A percentile compares a stretch with the other conserved stretches of the same genome.
Evolutionary conservation across 495 filamentous ascomycete genomes (phyloP).

Genomic region (Hyaloscypha bicolor): DNA sequence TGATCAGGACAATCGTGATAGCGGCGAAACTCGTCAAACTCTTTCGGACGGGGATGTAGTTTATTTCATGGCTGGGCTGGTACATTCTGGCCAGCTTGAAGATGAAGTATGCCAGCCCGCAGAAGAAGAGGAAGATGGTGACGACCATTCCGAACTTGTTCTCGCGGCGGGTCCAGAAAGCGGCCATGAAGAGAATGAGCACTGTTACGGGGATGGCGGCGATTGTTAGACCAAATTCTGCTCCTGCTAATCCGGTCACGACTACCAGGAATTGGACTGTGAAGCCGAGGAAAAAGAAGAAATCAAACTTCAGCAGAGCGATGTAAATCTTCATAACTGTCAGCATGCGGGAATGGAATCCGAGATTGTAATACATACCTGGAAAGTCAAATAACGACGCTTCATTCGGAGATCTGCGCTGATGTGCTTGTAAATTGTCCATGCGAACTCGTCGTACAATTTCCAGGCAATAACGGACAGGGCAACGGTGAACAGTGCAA

Average conservation of each 20-base stretch:
- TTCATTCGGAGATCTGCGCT: conserved; percentile 97
- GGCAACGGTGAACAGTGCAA: conserved; percentile 70
- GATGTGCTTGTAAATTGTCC: conserved; percentile 99
- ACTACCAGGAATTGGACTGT: conserved; percentile 97
- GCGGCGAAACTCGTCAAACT: conserved; percentile 91
- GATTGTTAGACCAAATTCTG: conserved; percentile 84
- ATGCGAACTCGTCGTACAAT: conserved; percentile 97
- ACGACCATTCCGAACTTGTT: conserved; percentile 72
- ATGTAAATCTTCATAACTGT: conserved; percentile 83
- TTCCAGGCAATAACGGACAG: conserved; percentile 85
- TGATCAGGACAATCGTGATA: conserved; percentile 84
- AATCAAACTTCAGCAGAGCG: conserved; percentile 96
- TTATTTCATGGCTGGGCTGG: conserved; percentile 47
- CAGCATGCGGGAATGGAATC: conserved; percentile 26
- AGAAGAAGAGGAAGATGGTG: conserved; percentile 86
- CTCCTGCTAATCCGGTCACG: conserved; percentile 62
- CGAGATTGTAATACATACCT: conserved; percentile 55
- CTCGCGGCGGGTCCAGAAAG: conserved; percentile 82
- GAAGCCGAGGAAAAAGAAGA: conserved; percentile 99
- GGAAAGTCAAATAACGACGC: conserved; percentile 91
- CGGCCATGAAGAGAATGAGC: conserved; percentile 78
- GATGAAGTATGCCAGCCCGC: conserved; percentile 90
- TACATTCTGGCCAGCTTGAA: conserved; percentile 99
- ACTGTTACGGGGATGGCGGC: conserved; percentile 91
- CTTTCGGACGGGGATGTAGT: conserved; percentile 73